Evolutionary conservation across 805 yeast species (phyloP), one percentile per base, ranked within the genome.

Genomic region (Metschnikowia shivogae): DNA sequence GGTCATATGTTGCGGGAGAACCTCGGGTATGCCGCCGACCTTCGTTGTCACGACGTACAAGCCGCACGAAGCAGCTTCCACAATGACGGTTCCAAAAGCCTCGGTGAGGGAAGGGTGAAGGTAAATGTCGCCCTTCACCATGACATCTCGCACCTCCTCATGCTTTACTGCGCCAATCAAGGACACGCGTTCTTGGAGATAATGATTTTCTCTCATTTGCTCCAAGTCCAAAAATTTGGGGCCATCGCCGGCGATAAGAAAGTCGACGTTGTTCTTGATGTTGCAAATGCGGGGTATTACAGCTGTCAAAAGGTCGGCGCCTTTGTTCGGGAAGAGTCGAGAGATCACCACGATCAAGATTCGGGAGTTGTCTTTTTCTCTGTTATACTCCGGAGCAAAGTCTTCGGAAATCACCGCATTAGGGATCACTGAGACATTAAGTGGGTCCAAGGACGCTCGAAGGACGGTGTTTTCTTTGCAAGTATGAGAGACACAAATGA

Each of bases 21-120:
- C 98, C 60, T 93, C 99, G 0, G 97, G 97, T 33, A 93, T 90
- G 5, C 99, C 99, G 10, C 99, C 99, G 0, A 93, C 99, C 46
- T 82, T 81, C 0, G 99, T 93, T 0, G 97, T 89, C 0, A 93
- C 99, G 2, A 93, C 96, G 14, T 87, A 73, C 31, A 93, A 63
- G 0, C 97, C 97, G 70, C 98, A 93, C 1, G 96, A 85, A 0
- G 97, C 99, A 0, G 99, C 99, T 61, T 93, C 99, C 0, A 93
- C 96, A 9, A 93, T 68, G 0, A 89, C 98, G 0, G 99, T 93
- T 2, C 99, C 99, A 66, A 93, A 93, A 0, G 98, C 99, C 62
- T 93, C 99, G 0, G 98, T 93, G 34, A 93, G 72, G 0, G 97
- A 83, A 0, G 99, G 90, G 64, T 93, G 98, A 26, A 93, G 65